phyloP scores from a whole-genome alignment of 768 basidiomycete genomes.

The Trametes maxima region DNA sequence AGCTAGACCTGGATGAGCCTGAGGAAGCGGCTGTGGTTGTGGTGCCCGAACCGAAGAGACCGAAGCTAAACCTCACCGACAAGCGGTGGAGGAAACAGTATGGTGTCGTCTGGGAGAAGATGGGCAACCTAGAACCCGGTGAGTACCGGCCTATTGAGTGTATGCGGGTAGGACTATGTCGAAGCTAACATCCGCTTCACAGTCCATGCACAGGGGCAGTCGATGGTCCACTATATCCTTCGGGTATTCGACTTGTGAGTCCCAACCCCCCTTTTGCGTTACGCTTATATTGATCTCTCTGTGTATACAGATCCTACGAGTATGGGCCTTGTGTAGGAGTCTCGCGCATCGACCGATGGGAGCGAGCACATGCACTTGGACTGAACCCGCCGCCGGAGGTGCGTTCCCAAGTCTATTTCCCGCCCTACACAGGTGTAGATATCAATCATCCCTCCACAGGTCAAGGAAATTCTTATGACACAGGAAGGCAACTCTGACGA shows the following conservation, averaged over 20 bases:
- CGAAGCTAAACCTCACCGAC: conserved; percentile 11
- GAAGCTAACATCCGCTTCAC: neutral
- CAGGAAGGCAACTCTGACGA: conserved; percentile 58
- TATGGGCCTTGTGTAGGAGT: conserved; percentile 83
- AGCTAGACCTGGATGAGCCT: neutral
- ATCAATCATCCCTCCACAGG: conserved; percentile 43
- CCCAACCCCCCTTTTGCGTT: neutral
- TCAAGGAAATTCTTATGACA: conserved; percentile 76
- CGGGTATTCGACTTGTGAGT: conserved; percentile 75
- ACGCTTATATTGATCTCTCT: conserved; percentile 5
- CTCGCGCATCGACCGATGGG: conserved; percentile 85
- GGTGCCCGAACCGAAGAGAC: conserved; percentile 7
- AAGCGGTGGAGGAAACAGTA: conserved; percentile 51
- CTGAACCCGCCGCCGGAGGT: conserved; percentile 82
- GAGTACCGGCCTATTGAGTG: conserved; percentile 33
- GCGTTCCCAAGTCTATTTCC: conserved; percentile 26
- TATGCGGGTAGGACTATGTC: neutral
- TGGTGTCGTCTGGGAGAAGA: conserved; percentile 49
- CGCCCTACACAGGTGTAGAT: neutral
- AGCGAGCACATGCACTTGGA: conserved; percentile 77
- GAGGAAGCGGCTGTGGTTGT: neutral
- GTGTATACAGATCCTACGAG: conserved; percentile 60
- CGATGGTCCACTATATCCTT: conserved; percentile 69
- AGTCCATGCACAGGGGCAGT: conserved; percentile 71
- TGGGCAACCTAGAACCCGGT: conserved; percentile 64